Evolutionary conservation across 164 flowering plant species (phyloP).

Genomic region (Piper betle): DNA sequence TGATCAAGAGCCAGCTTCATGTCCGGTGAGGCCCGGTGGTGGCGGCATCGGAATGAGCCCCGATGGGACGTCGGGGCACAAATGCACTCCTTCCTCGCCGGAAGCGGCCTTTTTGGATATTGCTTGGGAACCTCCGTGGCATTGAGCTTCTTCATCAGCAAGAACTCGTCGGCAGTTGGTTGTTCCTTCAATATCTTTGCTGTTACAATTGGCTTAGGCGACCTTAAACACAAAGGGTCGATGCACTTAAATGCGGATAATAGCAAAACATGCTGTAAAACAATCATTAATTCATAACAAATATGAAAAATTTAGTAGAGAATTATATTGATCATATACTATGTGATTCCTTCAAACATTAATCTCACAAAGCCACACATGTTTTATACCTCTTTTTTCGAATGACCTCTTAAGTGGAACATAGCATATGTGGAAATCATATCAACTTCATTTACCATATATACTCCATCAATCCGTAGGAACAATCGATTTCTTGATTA

Average conservation of each 20-base stretch:
- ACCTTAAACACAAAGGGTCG: neutral
- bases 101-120: neutral
- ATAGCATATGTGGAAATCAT: too few relatives aligned
- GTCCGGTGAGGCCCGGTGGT: neutral
- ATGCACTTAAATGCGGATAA: neutral
- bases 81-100: neutral
- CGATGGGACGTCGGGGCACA: conserved; percentile 7
- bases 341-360: too few relatives aligned
- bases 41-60: conserved; percentile 9
- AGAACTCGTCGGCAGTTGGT: neutral
- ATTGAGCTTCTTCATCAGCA: neutral
- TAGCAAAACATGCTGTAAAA: too few relatives aligned
- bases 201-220: neutral
- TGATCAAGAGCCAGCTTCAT: neutral
- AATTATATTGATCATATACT: too few relatives aligned
- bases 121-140: neutral
- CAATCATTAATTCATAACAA: neutral
- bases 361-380: too few relatives aligned
- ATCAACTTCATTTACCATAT: too few relatives aligned
- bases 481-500: too few relatives aligned
- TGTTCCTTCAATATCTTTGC: neutral
- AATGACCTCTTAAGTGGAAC: too few relatives aligned
- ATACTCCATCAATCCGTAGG: too few relatives aligned
- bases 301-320: too few relatives aligned
- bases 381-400: too few relatives aligned